Evolutionary conservation across 140 eudicot species (phyloP).

Genomic region (Flaveria floridana): DNA sequence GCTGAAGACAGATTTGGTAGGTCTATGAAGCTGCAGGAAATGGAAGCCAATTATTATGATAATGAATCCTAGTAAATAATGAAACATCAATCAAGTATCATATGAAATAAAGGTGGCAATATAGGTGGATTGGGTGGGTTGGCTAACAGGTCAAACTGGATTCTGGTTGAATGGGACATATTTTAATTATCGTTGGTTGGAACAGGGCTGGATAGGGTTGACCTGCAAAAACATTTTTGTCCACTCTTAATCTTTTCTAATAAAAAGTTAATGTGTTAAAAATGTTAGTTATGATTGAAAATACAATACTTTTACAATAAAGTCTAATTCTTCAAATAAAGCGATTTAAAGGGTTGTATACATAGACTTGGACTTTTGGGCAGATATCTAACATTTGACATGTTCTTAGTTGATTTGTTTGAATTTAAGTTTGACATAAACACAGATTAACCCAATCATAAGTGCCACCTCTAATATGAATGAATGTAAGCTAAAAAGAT

Average conservation of each 20-base stretch:
- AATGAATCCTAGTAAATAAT: background rate
- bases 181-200: background rate
- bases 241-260: background rate
- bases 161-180: conserved; percentile 1
- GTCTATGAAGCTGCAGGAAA: conserved; percentile 60
- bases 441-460: conserved; percentile 1
- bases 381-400: background rate
- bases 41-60: conserved; percentile 5
- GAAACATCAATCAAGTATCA: background rate
- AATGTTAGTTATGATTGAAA: background rate
- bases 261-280: background rate
- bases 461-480: background rate
- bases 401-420: background rate
- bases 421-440: background rate
- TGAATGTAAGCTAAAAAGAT: background rate
- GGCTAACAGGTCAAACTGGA: background rate
- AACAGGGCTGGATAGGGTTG: background rate
- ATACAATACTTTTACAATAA: background rate
- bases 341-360: background rate
- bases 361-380: background rate
- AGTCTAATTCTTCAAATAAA: background rate
- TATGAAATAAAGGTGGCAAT: background rate
- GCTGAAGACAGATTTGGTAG: conserved; percentile 76
- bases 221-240: background rate
- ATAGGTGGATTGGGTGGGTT: background rate